phyloP scores from a whole-genome alignment of 2,329 filamentous ascomycete species.

The Colletotrichum lini region DNA sequence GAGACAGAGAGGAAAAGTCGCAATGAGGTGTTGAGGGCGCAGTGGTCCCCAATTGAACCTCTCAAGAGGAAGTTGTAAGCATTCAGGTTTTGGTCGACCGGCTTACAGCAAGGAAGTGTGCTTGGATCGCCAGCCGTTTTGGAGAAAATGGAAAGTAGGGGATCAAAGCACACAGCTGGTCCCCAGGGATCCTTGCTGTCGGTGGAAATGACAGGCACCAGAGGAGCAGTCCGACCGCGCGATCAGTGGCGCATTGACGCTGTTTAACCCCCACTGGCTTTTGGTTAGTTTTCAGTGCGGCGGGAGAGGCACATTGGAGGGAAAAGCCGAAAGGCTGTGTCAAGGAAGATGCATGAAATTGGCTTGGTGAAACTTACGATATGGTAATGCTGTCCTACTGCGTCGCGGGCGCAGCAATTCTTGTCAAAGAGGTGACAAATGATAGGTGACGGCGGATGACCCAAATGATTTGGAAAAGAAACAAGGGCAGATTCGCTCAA shows the following conservation, averaged over 20 bases:
- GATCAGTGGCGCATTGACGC: conserved; percentile 42
- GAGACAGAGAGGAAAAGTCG: conserved; percentile 16
- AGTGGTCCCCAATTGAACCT: conserved; percentile 36
- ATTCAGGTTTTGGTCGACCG: conserved; percentile 28
- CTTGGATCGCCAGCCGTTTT: conserved; percentile 40
- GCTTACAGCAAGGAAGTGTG: conserved; percentile 34
- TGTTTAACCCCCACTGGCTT: conserved; percentile 34
- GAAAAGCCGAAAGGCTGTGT: conserved; percentile 18
- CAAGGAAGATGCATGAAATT: conserved; percentile 42
- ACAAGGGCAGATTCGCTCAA: conserved; percentile 27
- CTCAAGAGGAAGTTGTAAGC: conserved; percentile 28
- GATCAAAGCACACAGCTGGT: conserved; percentile 42
- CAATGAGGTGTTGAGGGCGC: conserved; percentile 18
- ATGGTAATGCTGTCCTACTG: conserved; percentile 12
- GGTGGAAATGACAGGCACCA: conserved; percentile 38
- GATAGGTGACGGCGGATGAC: conserved; percentile 19
- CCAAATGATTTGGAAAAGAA: conserved; percentile 6
- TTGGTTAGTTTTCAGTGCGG: conserved; percentile 32
- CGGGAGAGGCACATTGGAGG: conserved; percentile 30
- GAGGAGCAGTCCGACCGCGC: conserved; percentile 37
- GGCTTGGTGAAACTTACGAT: conserved; percentile 35
- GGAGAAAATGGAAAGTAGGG: conserved; percentile 34
- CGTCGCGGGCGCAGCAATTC: conserved; percentile 26
- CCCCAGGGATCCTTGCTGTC: conserved; percentile 38
- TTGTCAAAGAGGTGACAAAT: neutral